Conservation (phyloP, 2,329 filamentous ascomycete species). For the Passalora sequoiae region DNA sequence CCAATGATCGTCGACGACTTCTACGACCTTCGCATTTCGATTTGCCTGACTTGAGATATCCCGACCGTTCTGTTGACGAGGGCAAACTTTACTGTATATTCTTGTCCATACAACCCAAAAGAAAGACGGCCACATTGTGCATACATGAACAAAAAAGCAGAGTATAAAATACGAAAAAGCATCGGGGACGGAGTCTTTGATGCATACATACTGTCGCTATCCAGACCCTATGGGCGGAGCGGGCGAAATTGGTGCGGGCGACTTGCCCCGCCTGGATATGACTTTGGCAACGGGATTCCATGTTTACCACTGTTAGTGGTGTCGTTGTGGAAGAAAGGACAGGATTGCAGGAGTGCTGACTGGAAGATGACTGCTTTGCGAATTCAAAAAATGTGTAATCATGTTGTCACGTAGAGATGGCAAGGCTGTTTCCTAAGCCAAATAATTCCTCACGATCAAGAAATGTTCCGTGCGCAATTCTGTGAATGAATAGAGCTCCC, state of each 20-base stretch:
- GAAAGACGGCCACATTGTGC: background rate
- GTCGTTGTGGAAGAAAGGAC: too few species aligned
- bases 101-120: conserved; percentile 2
- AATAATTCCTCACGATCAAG: background rate
- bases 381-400: background rate
- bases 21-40: conserved; percentile 1
- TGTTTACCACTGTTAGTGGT: conserved; percentile 1
- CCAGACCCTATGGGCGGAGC: background rate
- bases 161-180: background rate
- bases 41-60: conserved; percentile 3
- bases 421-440: conserved; percentile 14
- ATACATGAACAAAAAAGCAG: background rate
- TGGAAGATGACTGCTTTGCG: too few species aligned
- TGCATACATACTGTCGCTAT: conserved; percentile 7
- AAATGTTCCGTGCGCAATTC: too few species aligned
- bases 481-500: too few species aligned
- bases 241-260: conserved; percentile 2
- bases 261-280: too few species aligned
- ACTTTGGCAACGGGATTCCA: too few species aligned
- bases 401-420: conserved; percentile 11
- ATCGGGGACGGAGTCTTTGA: background rate
- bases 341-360: conserved; percentile 1
- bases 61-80: conserved; percentile 7
- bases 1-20: conserved; percentile 3
- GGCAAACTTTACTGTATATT: conserved; percentile 1